These are phyloP conservation scores for Aspergillus japonicus DNA, from an alignment of 2,329 filamentous ascomycete genomes.

Conservation along the genomic window DNA sequence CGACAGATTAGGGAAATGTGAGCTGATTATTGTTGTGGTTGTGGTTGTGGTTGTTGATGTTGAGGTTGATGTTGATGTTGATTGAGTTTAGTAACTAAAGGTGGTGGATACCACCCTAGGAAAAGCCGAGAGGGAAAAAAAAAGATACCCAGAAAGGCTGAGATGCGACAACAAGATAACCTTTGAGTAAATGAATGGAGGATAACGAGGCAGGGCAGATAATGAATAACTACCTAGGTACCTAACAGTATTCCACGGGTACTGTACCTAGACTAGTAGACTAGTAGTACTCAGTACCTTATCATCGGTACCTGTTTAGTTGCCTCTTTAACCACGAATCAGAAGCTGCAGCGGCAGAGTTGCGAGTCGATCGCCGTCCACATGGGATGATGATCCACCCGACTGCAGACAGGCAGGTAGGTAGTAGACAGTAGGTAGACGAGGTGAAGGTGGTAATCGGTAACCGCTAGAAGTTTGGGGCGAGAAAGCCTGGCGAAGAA, in stretches of 20 bases:
- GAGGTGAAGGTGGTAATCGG: background rate
- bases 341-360: background rate
- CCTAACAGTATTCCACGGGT: no score
- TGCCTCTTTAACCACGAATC: background rate
- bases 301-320: background rate
- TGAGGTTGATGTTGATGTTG: background rate
- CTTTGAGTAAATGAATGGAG: background rate
- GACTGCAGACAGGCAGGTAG: background rate
- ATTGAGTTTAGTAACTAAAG: background rate
- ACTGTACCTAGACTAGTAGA: background rate
- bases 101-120: constrained; percentile 4
- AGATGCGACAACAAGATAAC: constrained; percentile 1
- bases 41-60: background rate
- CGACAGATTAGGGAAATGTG: background rate
- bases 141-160: background rate
- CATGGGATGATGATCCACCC: background rate
- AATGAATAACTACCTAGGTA: background rate
- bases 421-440: no score
- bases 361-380: background rate
- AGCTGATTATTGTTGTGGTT: no score
- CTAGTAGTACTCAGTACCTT: background rate
- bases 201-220: background rate
- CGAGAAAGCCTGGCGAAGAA: background rate
- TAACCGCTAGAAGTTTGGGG: background rate
- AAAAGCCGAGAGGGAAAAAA: background rate